Percentiles rank a stretch among this genome's conserved stretches.
Conservation (phyloP, 1,139 yeast genomes). For the Saccharomyces pastorianus region DNA sequence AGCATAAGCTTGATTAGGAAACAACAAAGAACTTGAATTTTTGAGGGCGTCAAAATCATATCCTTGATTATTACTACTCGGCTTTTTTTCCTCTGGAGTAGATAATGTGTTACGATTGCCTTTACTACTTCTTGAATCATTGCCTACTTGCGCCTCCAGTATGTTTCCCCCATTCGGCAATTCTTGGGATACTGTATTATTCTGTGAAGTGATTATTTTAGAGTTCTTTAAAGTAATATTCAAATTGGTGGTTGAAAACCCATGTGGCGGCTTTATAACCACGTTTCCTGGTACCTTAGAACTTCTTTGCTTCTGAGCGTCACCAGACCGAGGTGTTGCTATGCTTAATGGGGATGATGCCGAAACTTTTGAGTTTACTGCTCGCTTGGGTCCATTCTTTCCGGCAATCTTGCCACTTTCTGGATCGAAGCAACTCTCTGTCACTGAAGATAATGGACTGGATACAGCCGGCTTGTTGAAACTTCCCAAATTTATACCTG, state of each 20-base stretch:
- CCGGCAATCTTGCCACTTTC: neutral
- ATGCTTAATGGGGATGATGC: slow-evolving; percentile 3
- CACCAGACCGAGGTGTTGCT: neutral
- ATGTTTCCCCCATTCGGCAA: neutral
- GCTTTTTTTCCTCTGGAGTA: neutral
- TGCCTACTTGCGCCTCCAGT: neutral
- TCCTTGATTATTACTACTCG: neutral
- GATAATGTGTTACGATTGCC: neutral
- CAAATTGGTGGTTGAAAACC: neutral
- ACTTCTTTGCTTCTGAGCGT: neutral
- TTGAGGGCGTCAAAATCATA: neutral
- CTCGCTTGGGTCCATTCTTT: slow-evolving; percentile 6
- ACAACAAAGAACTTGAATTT: neutral
- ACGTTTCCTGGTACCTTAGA: neutral
- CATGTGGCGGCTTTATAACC: neutral
- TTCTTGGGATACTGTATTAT: neutral
- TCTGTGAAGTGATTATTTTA: neutral
- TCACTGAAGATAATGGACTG: slow-evolving; percentile 15
- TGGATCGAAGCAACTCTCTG: slow-evolving; percentile 10
- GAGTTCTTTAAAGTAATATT: neutral
- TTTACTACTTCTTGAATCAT: neutral
- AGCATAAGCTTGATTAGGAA: neutral
- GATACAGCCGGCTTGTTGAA: slow-evolving; percentile 9
- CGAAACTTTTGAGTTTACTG: slow-evolving; percentile 6
- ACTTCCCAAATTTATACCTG: slow-evolving; percentile 1